These are phyloP conservation scores for Magnolia kwangsiensis DNA, from an alignment of 164 flowering plant species.

Conservation along the genomic window DNA sequence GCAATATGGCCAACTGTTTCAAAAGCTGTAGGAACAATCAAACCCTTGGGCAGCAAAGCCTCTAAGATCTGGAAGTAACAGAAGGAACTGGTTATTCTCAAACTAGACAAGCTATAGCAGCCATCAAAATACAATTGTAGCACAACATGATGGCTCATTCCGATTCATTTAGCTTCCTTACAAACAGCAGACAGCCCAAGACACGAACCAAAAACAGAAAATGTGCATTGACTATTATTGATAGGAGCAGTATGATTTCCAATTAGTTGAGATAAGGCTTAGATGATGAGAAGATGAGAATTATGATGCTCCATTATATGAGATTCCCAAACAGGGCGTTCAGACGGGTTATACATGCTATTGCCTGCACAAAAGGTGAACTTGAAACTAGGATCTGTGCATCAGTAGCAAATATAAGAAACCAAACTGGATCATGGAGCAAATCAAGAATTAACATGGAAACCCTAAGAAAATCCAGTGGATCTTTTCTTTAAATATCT, in stretches of 20 bases:
- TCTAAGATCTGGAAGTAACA: slow-evolving; percentile 63
- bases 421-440: not conserved
- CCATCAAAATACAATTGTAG: not conserved
- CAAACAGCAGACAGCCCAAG: too few species aligned
- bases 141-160: too few species aligned
- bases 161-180: too few species aligned
- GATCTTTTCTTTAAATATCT: not conserved
- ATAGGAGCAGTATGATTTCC: too few species aligned
- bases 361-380: not conserved
- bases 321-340: not conserved
- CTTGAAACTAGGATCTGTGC: not conserved
- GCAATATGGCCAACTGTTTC: slow-evolving; percentile 95
- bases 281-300: too few species aligned
- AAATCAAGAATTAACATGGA: not conserved
- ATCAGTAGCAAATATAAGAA: not conserved
- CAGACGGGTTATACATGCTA: not conserved
- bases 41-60: slow-evolving; percentile 66
- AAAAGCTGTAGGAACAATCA: slow-evolving; percentile 73
- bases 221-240: too few species aligned
- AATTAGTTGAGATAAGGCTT: too few species aligned
- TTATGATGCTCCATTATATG: too few species aligned
- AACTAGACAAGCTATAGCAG: not conserved
- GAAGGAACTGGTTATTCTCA: not conserved
- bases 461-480: not conserved
- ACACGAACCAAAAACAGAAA: too few species aligned